Conservation (phyloP, 768 basidiomycete genomes). For the Pisolithus microcarpus region DNA sequence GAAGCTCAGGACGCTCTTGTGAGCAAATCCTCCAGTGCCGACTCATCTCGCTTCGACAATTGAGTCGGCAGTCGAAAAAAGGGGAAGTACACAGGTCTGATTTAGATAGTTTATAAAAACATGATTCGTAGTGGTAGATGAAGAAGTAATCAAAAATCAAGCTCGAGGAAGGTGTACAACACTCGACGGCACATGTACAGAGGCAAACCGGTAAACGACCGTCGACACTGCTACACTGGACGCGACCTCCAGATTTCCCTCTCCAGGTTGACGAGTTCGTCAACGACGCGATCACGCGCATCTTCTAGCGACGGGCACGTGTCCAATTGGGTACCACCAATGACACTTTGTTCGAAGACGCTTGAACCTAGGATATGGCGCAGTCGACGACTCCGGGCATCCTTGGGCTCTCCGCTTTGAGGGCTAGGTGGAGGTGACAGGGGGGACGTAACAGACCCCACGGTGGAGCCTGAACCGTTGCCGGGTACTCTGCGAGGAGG, state of each 20-base stretch:
- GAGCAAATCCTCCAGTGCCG: too few relatives aligned
- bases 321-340: slow-evolving; percentile 8
- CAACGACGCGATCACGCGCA: slow-evolving; percentile 69
- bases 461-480: slow-evolving; percentile 1
- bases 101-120: too few relatives aligned
- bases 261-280: slow-evolving; percentile 47
- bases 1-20: too few relatives aligned
- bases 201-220: background rate
- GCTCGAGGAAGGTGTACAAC: too few relatives aligned
- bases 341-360: slow-evolving; percentile 33
- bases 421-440: slow-evolving; percentile 59
- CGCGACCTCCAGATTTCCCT: slow-evolving; percentile 17
- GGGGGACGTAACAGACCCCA: slow-evolving; percentile 30
- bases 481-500: slow-evolving; percentile 21
- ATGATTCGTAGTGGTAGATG: too few relatives aligned
- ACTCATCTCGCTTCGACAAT: too few relatives aligned
- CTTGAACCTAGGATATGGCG: slow-evolving; percentile 48
- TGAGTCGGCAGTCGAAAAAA: too few relatives aligned
- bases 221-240: slow-evolving; percentile 1
- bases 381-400: slow-evolving; percentile 36
- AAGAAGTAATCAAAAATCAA: too few relatives aligned
- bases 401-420: slow-evolving; percentile 18
- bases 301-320: slow-evolving; percentile 47
- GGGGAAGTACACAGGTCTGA: too few relatives aligned
- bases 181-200: background rate